Evolutionary conservation across 495 filamentous ascomycete species (phyloP).

Genomic region (Neurospora sp.): DNA sequence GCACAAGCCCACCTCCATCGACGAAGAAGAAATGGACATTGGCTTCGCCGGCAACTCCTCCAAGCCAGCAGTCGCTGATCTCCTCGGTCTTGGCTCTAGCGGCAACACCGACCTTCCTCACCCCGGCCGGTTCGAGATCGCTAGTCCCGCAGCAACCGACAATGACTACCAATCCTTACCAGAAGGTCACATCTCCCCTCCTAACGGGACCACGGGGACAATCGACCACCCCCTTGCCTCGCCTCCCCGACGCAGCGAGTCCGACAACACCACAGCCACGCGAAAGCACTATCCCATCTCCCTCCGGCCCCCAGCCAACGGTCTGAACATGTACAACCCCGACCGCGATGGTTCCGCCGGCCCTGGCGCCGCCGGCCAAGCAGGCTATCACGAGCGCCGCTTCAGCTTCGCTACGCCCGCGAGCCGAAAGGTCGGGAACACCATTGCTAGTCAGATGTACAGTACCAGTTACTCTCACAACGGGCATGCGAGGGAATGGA

Average conservation of each 20-base stretch:
- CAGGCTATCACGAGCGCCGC: slow-evolving; percentile 22
- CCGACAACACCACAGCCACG: neutral
- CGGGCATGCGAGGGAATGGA: neutral
- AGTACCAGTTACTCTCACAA: slow-evolving; percentile 6
- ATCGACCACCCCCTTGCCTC: neutral
- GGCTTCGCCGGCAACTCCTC: slow-evolving; percentile 49
- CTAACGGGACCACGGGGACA: slow-evolving; percentile 1
- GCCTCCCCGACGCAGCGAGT: neutral
- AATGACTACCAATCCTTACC: neutral
- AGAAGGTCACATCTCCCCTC: neutral
- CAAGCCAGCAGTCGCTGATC: slow-evolving; percentile 45
- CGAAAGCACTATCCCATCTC: neutral
- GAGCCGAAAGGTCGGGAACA: slow-evolving; percentile 25
- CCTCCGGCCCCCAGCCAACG: neutral
- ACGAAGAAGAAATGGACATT: slow-evolving; percentile 24
- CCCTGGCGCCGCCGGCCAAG: slow-evolving; percentile 4
- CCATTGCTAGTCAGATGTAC: slow-evolving; percentile 36
- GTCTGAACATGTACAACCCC: slow-evolving; percentile 32
- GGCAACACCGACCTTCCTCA: slow-evolving; percentile 58
- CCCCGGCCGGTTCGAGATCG: slow-evolving; percentile 78
- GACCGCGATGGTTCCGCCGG: slow-evolving; percentile 11
- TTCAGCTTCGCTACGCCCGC: slow-evolving; percentile 32
- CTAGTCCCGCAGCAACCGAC: no score
- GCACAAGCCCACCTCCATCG: neutral
- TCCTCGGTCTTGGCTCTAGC: slow-evolving; percentile 63